These are phyloP conservation scores for Musa balbisiana DNA, from an alignment of 202 grass and related monocot genomes.

Conservation along the genomic window DNA sequence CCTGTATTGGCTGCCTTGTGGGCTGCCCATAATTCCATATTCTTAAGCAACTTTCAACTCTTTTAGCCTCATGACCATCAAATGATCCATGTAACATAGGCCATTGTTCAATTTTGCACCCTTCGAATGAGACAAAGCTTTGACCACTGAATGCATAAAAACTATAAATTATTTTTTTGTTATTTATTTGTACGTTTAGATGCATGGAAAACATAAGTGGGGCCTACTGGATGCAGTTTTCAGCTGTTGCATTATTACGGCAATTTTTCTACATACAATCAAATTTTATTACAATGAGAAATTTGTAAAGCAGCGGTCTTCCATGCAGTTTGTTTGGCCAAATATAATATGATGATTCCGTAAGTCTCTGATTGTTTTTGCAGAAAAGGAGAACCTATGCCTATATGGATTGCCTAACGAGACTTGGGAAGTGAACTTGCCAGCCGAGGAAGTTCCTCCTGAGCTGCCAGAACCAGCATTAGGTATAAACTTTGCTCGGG, in stretches of 20 bases:
- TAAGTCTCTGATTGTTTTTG: conserved; percentile 12
- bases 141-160: too few species aligned
- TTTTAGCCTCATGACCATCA: neutral
- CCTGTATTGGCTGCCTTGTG: too few species aligned
- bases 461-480: conserved; percentile 94
- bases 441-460: conserved; percentile 88
- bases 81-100: neutral
- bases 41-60: neutral
- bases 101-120: neutral
- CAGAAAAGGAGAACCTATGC: conserved; percentile 95
- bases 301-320: neutral
- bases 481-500: conserved; percentile 95
- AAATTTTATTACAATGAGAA: neutral
- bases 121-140: too few species aligned
- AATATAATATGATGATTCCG: neutral
- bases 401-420: conserved; percentile 93
- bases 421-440: conserved; percentile 93
- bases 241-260: neutral
- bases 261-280: neutral
- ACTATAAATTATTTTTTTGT: too few species aligned
- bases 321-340: neutral
- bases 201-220: neutral
- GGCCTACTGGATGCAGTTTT: neutral
- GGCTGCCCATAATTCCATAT: neutral
- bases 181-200: neutral